A percentile compares a stretch with the other conserved stretches of the same genome.
Conservation (phyloP, 2,329 filamentous ascomycete species). For the Colletotrichum somersetense region DNA sequence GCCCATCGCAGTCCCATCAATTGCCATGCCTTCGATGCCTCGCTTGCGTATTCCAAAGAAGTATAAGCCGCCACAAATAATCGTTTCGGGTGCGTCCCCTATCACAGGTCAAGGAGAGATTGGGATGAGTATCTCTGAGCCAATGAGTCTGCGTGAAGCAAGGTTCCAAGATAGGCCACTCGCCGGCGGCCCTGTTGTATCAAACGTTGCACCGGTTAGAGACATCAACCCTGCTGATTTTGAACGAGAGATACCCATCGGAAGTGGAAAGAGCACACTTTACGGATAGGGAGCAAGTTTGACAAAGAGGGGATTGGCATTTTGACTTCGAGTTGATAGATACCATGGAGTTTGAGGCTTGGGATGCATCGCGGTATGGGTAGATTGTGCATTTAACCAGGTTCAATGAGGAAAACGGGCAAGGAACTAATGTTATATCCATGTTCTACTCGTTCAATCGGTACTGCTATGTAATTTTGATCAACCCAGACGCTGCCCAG, state of each 20-base stretch:
- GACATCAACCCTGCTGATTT: conserved; percentile 37
- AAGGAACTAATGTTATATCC: too few species aligned
- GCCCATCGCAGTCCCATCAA: conserved; percentile 47
- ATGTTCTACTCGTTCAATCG: too few species aligned
- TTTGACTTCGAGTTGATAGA: too few species aligned
- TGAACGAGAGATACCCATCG: conserved; percentile 49
- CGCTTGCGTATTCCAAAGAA: conserved; percentile 57
- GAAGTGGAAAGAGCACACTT: conserved; percentile 52
- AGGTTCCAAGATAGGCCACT: conserved; percentile 47
- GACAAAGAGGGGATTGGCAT: too few species aligned
- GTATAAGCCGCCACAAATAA: conserved; percentile 55
- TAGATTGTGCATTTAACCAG: too few species aligned
- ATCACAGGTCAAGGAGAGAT: conserved; percentile 44
- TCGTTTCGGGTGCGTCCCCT: conserved; percentile 48
- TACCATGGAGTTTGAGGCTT: too few species aligned
- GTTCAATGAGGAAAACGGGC: too few species aligned
- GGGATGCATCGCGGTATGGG: too few species aligned
- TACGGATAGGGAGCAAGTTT: conserved; percentile 46
- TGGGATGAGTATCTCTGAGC: conserved; percentile 49
- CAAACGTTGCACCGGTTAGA: conserved; percentile 12
- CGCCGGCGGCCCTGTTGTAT: conserved; percentile 29
- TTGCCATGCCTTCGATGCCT: conserved; percentile 54
- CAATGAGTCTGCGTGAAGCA: conserved; percentile 45
- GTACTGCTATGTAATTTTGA: too few species aligned
- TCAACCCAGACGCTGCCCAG: conserved; percentile 71